Conservation (phyloP, 192 early-diverging fungal species). For the Coemansia sp. region DNA sequence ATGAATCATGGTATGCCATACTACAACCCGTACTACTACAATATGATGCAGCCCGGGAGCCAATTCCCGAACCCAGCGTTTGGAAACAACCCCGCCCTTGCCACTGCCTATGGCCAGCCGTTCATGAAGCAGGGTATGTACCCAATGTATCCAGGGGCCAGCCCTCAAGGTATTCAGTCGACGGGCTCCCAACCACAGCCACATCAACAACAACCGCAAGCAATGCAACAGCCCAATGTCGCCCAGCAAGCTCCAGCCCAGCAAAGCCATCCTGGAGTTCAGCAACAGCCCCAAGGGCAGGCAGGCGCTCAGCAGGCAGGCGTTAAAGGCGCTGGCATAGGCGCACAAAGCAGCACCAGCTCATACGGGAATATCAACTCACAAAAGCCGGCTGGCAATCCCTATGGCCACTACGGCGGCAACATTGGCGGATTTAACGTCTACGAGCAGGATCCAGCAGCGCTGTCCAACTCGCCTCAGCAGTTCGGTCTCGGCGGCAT, state of each 20-base stretch:
- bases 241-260: slow-evolving; percentile 25
- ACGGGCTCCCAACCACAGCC: slow-evolving; percentile 40
- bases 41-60: slow-evolving; percentile 69
- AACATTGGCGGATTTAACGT: slow-evolving; percentile 51
- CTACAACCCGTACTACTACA: slow-evolving; percentile 78
- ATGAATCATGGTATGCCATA: slow-evolving; percentile 74
- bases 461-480: slow-evolving; percentile 47
- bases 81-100: slow-evolving; percentile 68
- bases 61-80: slow-evolving; percentile 74
- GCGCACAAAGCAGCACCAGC: slow-evolving; percentile 27
- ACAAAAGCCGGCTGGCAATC: slow-evolving; percentile 48
- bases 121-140: slow-evolving; percentile 92
- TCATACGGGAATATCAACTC: slow-evolving; percentile 49
- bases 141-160: slow-evolving; percentile 68
- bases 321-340: slow-evolving; percentile 32
- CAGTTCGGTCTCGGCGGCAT: slow-evolving; percentile 52
- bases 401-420: slow-evolving; percentile 48
- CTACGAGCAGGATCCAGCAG: slow-evolving; percentile 53
- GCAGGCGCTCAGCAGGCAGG: slow-evolving; percentile 31
- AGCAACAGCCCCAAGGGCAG: slow-evolving; percentile 25
- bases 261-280: slow-evolving; percentile 30
- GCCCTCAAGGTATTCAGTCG: slow-evolving; percentile 34
- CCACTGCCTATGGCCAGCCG: slow-evolving; percentile 82
- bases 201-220: slow-evolving; percentile 29
- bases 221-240: slow-evolving; percentile 21